Evolutionary conservation across 352 stramenopile genomes (phyloP).

Genomic region (Pilasporangium apinafurcum): DNA sequence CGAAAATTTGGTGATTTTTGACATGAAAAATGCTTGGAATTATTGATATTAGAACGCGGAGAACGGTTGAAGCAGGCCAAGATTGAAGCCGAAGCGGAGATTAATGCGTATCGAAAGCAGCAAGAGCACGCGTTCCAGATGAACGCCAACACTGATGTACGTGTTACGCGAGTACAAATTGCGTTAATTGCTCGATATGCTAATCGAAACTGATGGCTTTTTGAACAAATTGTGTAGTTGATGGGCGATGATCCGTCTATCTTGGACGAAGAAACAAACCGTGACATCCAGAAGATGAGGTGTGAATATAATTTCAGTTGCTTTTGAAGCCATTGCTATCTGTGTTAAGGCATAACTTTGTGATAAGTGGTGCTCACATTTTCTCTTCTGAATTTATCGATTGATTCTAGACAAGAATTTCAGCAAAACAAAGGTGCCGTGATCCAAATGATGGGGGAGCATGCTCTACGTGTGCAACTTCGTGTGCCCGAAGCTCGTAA

Average conservation of each 20-base stretch:
- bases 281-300: constrained; percentile 80
- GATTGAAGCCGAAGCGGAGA: constrained; percentile 80
- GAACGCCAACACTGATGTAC: constrained; percentile 77
- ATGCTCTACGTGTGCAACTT: constrained; percentile 57
- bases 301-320: constrained; percentile 12
- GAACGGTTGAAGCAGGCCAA: constrained; percentile 87
- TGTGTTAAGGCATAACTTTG: no score
- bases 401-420: constrained; percentile 40
- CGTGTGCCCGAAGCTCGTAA: constrained; percentile 67
- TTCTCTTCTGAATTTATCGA: constrained; percentile 4
- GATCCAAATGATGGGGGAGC: constrained; percentile 71
- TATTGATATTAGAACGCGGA: constrained; percentile 46
- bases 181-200: not conserved
- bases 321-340: no score
- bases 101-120: constrained; percentile 78
- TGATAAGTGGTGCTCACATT: no score
- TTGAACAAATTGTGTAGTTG: constrained; percentile 35
- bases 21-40: not conserved
- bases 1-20: not conserved
- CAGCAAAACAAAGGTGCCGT: constrained; percentile 60
- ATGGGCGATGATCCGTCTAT: constrained; percentile 77
- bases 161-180: not conserved
- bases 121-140: constrained; percentile 86
- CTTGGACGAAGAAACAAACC: constrained; percentile 68
- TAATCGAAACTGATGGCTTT: not conserved